Evolutionary conservation across 2,329 filamentous ascomycete genomes (phyloP), one percentile per base, ranked within the genome.

Genomic region (Trichoderma koningiopsis): DNA sequence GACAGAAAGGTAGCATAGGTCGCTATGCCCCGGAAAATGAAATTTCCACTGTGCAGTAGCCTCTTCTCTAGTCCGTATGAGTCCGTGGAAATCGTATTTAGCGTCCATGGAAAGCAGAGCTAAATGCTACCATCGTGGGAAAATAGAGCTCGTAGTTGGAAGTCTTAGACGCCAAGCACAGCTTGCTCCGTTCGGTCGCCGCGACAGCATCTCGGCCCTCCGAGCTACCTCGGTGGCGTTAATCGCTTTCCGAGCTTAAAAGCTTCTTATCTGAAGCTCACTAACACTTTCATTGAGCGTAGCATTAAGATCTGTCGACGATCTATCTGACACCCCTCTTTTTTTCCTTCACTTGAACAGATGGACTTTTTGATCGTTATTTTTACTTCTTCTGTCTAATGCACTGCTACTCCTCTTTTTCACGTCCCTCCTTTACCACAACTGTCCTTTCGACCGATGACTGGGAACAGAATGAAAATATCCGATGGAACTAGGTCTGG

Each of bases 121-220:
- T 5, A 62, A 5, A 24, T 62, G 29, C 11, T 27, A 22, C 22
- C 40, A 8, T 19, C 10, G 11, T 24, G 13, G 10, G 31, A 31
- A 52, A 43, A 43, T 43, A 43, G 29, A 10, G 56, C 43, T 11
- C 37, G 8, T 19, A 53, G 55, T 27, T 47, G 4, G 14, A 47
- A 27, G 37, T 19, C 37, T 40, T 19, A 40, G 37, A 40, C n/a
- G 19, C 40, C 60, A 49, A 40, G 61, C 40, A 19, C 16, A 31
- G 40, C 19, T 61, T 55, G 3, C 65, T 68, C 65, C 65, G 65
- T 55, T 68, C 65, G 65, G 65, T 68, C 65, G 57, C 65, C 65
- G 65, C 65, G 57, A 47, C 19, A 29, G 24, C 0, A 7, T 2
- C 40, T 68, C 65, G 65, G 65, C 33, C 65, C 13, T 68, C 57